phyloP scores from a whole-genome alignment of 2,329 filamentous ascomycete genomes.

The Fusarium torulosum region DNA sequence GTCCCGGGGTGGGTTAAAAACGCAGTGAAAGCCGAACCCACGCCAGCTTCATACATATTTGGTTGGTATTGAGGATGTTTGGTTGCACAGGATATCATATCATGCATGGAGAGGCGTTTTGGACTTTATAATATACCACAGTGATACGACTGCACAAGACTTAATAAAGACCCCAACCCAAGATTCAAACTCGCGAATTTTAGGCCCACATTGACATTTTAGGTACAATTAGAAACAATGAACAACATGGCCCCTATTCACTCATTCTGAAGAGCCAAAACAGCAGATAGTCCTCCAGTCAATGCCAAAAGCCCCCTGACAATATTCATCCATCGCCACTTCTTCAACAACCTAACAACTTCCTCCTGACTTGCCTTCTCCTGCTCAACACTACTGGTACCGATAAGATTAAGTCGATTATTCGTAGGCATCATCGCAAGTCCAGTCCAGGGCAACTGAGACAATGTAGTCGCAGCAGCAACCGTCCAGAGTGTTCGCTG shows the following conservation, averaged over 20 bases:
- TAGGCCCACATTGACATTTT: background rate
- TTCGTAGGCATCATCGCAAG: slow-evolving; percentile 40
- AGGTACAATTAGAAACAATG: background rate
- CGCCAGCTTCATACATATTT: too few relatives aligned
- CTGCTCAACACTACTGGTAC: slow-evolving; percentile 18
- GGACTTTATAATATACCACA: slow-evolving; percentile 19
- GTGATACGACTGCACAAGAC: background rate
- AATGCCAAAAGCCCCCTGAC: slow-evolving; percentile 33
- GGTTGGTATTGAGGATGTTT: background rate
- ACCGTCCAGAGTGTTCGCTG: slow-evolving; percentile 27
- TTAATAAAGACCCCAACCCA: background rate
- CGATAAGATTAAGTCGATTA: slow-evolving; percentile 28
- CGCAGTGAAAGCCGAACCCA: background rate
- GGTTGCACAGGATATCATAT: background rate
- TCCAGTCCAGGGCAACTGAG: slow-evolving; percentile 35
- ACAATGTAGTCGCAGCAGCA: slow-evolving; percentile 24
- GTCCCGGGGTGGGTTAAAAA: background rate
- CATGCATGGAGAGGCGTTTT: slow-evolving; percentile 6
- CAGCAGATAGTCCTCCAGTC: slow-evolving; percentile 27
- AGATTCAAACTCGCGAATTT: background rate
- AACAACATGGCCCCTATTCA: background rate
- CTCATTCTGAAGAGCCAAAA: slow-evolving; percentile 29
- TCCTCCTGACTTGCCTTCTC: slow-evolving; percentile 30
- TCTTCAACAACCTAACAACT: slow-evolving; percentile 27
- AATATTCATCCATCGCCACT: slow-evolving; percentile 41